Evolutionary conservation across 305 asterid species (phyloP).

Genomic region (Rubia peregrina): DNA sequence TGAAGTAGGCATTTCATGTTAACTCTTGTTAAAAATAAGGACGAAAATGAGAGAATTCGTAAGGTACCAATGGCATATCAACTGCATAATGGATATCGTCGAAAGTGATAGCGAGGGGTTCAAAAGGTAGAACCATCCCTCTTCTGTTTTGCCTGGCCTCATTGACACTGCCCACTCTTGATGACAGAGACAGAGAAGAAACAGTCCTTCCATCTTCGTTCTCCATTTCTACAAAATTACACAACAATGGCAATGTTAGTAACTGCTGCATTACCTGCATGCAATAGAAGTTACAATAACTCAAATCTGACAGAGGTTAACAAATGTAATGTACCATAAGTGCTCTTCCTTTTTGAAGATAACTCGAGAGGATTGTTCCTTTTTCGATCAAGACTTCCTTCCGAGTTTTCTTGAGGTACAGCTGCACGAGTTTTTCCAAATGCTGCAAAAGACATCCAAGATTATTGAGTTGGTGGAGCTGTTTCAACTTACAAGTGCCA

Average conservation of each 20-base stretch:
- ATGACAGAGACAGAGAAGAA: slow-evolving; percentile 48
- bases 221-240: slow-evolving; percentile 24
- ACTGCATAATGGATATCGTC: slow-evolving; percentile 74
- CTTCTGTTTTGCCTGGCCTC: slow-evolving; percentile 34
- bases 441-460: slow-evolving; percentile 41
- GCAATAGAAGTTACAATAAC: neutral
- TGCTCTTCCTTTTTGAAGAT: slow-evolving; percentile 27
- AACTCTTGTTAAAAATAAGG: neutral
- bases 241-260: neutral
- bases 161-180: slow-evolving; percentile 45
- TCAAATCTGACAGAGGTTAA: neutral
- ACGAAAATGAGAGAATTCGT: neutral
- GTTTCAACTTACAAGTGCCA: neutral
- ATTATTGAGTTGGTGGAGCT: neutral
- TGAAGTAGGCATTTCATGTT: neutral
- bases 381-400: slow-evolving; percentile 38
- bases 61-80: slow-evolving; percentile 81
- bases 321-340: slow-evolving; percentile 26
- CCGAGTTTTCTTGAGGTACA: slow-evolving; percentile 45
- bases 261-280: no score
- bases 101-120: slow-evolving; percentile 79
- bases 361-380: slow-evolving; percentile 30
- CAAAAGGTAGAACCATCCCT: slow-evolving; percentile 92
- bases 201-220: slow-evolving; percentile 30
- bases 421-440: slow-evolving; percentile 62